Evolutionary conservation across 257 asterid genomes (phyloP), one percentile per base, ranked within the genome.

Genomic region (Solanum gandarillasii): DNA sequence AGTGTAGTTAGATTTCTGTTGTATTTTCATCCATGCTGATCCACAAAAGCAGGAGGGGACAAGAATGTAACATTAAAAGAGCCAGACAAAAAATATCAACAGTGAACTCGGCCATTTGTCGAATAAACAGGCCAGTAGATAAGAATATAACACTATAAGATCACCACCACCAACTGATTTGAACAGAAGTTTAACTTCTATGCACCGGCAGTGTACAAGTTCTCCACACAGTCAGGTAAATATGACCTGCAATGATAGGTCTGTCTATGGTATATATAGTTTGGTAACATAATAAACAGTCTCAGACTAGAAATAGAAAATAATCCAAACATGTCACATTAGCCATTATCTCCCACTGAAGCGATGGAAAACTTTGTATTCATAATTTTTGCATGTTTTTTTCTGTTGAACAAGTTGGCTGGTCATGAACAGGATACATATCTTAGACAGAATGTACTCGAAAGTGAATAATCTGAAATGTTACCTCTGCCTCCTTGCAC

Each of bases 1-100:
- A 94, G 68, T 97, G 99, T 91, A 89, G 78, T 52, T 97, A 94
- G 91, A 87, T 70, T 39, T 84, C 27, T 71, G 0, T 43, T 18
- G 20, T 87, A 88, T 86, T 79, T 41, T 0, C 60, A 58, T 89
- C 88, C 87, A 29, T 90, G 76, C 86, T 84, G 48, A 74, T 75
- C 83, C 58, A 62, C 12, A 68, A 48, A 87, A 18, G 36, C n/a
- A 43, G 9, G 18, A 83, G 16, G 14, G 3, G 0, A 7, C 8
- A 74, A 74, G 31, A 73, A 74, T 74, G 52, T 74, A 36, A 21
- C 83, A 5, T 11, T 36, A 73, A 36, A 71, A 74, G 83, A 74
- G 83, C 52, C 2, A 74, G 5, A 2, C 82, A 35, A 73, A 18
- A 27, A 31, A 32, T 72, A 32, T 32, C 13, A 0, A 1, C 48